Evolutionary conservation across 2,329 filamentous ascomycete species (phyloP).

Genomic region (Colletotrichum falcatum): DNA sequence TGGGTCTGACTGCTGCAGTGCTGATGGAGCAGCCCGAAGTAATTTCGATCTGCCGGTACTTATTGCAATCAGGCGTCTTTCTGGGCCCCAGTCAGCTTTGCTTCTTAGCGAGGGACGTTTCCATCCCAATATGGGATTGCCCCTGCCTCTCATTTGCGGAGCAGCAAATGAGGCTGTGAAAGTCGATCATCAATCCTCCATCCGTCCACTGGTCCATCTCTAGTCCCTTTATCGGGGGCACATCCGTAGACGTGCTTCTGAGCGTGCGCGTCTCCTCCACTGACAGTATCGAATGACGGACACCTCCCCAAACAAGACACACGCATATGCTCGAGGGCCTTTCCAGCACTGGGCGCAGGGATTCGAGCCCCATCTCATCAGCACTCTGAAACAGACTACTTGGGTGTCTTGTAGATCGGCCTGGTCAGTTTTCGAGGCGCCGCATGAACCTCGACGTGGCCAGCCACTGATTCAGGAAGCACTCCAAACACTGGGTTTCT

Average conservation of each 20-base stretch:
- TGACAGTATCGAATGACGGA: slow-evolving; percentile 16
- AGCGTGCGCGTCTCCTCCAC: slow-evolving; percentile 25
- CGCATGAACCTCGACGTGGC: slow-evolving; percentile 30
- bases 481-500: slow-evolving; percentile 37
- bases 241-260: background rate
- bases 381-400: slow-evolving; percentile 40
- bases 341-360: slow-evolving; percentile 22
- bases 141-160: slow-evolving; percentile 33
- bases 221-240: slow-evolving; percentile 6
- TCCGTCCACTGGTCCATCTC: slow-evolving; percentile 11
- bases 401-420: slow-evolving; percentile 41
- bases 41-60: slow-evolving; percentile 37
- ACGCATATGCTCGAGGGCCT: slow-evolving; percentile 13
- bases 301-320: slow-evolving; percentile 21
- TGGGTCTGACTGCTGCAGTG: slow-evolving; percentile 15
- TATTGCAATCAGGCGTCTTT: slow-evolving; percentile 35
- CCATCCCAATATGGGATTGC: slow-evolving; percentile 30
- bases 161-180: slow-evolving; percentile 34
- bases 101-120: slow-evolving; percentile 18
- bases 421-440: slow-evolving; percentile 36
- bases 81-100: slow-evolving; percentile 12
- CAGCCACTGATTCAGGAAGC: slow-evolving; percentile 28
- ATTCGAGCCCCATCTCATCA: slow-evolving; percentile 28
- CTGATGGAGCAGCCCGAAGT: slow-evolving; percentile 25
- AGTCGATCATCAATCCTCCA: slow-evolving; percentile 27